These are phyloP conservation scores for Aspergillus neotritici DNA, from an alignment of 2,329 filamentous ascomycete species.

Conservation along the genomic window DNA sequence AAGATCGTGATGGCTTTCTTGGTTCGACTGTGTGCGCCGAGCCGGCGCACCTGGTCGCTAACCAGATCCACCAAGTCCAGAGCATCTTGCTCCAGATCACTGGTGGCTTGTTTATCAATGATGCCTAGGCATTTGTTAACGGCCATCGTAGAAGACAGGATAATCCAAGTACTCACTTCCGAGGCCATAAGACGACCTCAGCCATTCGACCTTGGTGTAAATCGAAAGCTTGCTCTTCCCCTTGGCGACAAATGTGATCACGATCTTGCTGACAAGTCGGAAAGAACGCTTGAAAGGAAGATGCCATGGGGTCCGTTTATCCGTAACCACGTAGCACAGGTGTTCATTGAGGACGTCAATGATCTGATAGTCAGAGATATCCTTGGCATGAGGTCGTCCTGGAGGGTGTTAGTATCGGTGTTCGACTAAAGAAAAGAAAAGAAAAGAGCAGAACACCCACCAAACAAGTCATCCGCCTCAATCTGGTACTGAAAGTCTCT, in stretches of 20 bases:
- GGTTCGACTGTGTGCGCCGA: slow-evolving; percentile 43
- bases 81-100: slow-evolving; percentile 54
- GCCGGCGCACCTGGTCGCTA: slow-evolving; percentile 43
- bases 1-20: slow-evolving; percentile 47
- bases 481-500: slow-evolving; percentile 79
- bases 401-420: slow-evolving; percentile 6
- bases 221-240: slow-evolving; percentile 87
- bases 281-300: slow-evolving; percentile 75
- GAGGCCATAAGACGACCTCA: slow-evolving; percentile 53
- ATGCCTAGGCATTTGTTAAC: slow-evolving; percentile 32
- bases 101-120: slow-evolving; percentile 62
- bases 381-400: slow-evolving; percentile 49
- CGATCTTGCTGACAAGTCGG: slow-evolving; percentile 78
- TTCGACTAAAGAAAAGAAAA: neutral
- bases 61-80: slow-evolving; percentile 47
- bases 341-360: slow-evolving; percentile 80
- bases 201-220: slow-evolving; percentile 84
- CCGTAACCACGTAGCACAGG: slow-evolving; percentile 62
- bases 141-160: neutral
- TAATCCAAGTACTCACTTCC: slow-evolving; percentile 31
- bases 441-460: slow-evolving; percentile 35
- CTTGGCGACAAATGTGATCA: slow-evolving; percentile 90
- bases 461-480: slow-evolving; percentile 60
- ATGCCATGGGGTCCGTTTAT: slow-evolving; percentile 68
- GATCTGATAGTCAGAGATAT: slow-evolving; percentile 74